phyloP scores from a whole-genome alignment of 75 land plant genomes.

The Ceratopteris richardii region DNA sequence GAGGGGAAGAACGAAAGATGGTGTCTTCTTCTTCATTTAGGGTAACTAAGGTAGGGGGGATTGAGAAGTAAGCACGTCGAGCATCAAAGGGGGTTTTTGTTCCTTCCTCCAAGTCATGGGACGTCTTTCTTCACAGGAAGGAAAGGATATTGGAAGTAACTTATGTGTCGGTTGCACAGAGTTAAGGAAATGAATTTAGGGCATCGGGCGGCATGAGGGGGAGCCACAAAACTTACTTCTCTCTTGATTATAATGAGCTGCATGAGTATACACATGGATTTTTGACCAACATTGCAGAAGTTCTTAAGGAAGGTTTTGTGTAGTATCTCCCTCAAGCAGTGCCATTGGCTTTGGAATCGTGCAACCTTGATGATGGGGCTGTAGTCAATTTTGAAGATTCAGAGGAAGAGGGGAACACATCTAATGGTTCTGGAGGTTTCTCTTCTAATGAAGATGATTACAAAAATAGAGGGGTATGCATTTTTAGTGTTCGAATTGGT shows the following conservation, averaged over 20 bases:
- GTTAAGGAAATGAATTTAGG: too few species aligned
- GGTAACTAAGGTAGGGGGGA: too few species aligned
- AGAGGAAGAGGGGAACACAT: constrained; percentile 48
- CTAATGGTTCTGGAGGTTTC: constrained; percentile 62
- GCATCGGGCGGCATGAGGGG: too few species aligned
- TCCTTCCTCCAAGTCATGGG: too few species aligned
- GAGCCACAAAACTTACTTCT: too few species aligned
- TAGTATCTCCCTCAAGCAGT: constrained; percentile 90
- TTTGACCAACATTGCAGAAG: constrained; percentile 89
- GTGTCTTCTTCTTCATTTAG: too few species aligned
- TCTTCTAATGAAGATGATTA: constrained; percentile 94
- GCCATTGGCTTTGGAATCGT: constrained; percentile 78
- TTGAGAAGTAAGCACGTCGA: too few species aligned
- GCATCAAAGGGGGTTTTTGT: too few species aligned
- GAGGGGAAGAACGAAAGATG: too few species aligned
- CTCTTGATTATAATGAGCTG: constrained; percentile 84
- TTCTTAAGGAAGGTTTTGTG: constrained; percentile 68
- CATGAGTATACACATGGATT: constrained; percentile 97
- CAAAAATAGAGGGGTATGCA: constrained; percentile 80
- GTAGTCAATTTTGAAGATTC: constrained; percentile 87
- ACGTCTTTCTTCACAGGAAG: too few species aligned
- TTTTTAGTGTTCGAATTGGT: constrained; percentile 94
- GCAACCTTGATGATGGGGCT: constrained; percentile 98
- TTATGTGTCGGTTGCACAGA: too few species aligned
- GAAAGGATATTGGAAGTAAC: too few species aligned